These are phyloP conservation scores for Botrytis tulipae DNA, from an alignment of 2,329 filamentous ascomycete species.

Conservation along the genomic window DNA sequence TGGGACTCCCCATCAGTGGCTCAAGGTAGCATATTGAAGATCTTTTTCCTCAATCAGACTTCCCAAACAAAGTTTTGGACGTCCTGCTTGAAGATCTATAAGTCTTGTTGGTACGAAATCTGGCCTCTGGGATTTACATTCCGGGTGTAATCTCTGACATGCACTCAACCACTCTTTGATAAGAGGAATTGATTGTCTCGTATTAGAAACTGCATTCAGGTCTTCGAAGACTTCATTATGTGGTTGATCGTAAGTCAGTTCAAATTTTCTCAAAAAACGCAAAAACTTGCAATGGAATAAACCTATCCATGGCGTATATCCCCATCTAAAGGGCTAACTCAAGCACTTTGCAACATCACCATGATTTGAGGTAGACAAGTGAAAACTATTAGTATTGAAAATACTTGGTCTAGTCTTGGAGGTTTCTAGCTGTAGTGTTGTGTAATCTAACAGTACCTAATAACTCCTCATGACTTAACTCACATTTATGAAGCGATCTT, in stretches of 20 bases:
- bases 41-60: rapidly evolving
- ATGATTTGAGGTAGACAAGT: too few species aligned
- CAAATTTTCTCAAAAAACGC: neutral
- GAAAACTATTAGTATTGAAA: rapidly evolving
- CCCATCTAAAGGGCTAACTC: too few species aligned
- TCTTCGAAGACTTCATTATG: neutral
- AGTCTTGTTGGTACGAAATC: neutral
- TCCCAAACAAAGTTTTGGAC: neutral
- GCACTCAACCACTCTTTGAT: neutral
- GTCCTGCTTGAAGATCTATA: neutral
- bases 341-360: too few species aligned
- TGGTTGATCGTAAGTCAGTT: too few species aligned
- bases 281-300: neutral
- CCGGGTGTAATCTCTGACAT: neutral
- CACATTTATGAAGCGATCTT: neutral
- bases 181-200: neutral
- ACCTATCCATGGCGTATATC: too few species aligned
- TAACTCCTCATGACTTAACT: neutral
- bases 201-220: neutral
- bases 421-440: neutral
- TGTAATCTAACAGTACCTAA: neutral
- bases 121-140: neutral
- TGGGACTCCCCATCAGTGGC: neutral
- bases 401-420: too few species aligned
- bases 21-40: neutral